A percentile compares a stretch with the other conserved stretches of the same genome.
Evolutionary conservation across 495 filamentous ascomycete species (phyloP).

Genomic region (Podospora pseudoanserina): DNA sequence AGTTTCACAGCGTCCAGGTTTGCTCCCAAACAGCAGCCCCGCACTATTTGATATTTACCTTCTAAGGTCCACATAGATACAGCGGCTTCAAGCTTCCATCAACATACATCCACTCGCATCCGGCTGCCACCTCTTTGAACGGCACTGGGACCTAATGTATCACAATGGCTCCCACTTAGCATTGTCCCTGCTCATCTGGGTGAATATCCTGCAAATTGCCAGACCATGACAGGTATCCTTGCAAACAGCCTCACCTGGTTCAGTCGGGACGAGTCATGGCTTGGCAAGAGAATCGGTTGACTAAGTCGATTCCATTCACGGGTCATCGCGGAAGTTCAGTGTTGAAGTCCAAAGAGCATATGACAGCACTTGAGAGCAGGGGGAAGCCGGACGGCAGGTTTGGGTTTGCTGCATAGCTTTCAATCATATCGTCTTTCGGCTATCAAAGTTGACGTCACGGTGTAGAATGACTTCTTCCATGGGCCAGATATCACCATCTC

Average conservation of each 20-base stretch:
- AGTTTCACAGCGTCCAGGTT: neutral
- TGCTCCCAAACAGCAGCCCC: neutral
- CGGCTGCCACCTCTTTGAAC: neutral
- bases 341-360: neutral
- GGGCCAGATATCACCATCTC: neutral
- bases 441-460: neutral
- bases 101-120: neutral
- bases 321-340: neutral
- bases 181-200: neutral
- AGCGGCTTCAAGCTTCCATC: neutral
- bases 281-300: neutral
- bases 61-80: neutral
- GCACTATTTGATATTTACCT: neutral
- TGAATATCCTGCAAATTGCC: neutral
- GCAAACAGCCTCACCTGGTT: neutral
- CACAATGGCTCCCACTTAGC: neutral
- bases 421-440: neutral
- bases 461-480: no score
- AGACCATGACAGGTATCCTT: neutral
- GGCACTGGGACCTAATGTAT: neutral
- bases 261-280: neutral
- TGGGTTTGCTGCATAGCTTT: neutral
- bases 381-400: neutral
- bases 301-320: neutral
- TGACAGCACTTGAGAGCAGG: neutral